phyloP scores from a whole-genome alignment of 2,329 filamentous ascomycete species.

The Orbilia blumenaviensis region DNA sequence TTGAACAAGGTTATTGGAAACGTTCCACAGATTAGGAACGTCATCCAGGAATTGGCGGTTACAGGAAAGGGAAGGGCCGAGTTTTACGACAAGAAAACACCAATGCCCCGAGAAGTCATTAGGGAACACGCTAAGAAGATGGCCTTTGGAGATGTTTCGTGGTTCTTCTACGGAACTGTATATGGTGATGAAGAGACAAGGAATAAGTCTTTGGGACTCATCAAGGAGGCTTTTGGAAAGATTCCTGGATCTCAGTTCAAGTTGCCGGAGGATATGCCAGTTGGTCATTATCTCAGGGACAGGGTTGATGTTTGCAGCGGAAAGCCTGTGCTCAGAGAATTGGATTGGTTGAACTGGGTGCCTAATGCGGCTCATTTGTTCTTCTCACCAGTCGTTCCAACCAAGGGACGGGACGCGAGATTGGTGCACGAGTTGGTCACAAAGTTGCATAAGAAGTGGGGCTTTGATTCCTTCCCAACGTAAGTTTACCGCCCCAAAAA shows the following conservation, averaged over 20 bases:
- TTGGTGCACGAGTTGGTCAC: conserved; percentile 63
- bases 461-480: conserved; percentile 66
- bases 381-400: conserved; percentile 67
- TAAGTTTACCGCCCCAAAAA: conserved; percentile 1
- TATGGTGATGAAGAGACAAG: conserved; percentile 58
- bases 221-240: conserved; percentile 63
- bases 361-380: conserved; percentile 67
- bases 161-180: conserved; percentile 55
- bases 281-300: conserved; percentile 61
- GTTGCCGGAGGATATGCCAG: conserved; percentile 62
- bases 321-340: conserved; percentile 58
- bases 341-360: conserved; percentile 66
- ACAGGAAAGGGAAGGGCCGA: conserved; percentile 60
- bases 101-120: conserved; percentile 59
- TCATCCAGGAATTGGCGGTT: conserved; percentile 59
- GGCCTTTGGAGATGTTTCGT: conserved; percentile 56
- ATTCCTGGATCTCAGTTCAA: conserved; percentile 63
- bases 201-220: conserved; percentile 58
- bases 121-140: conserved; percentile 54
- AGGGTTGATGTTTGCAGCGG: conserved; percentile 60
- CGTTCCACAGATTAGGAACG: conserved; percentile 59
- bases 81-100: conserved; percentile 57
- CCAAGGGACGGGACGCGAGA: conserved; percentile 64
- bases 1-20: conserved; percentile 60
- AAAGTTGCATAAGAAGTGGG: conserved; percentile 61